These are phyloP conservation scores for Alternaria infectoria DNA, from an alignment of 2,329 filamentous ascomycete species.

Conservation along the genomic window DNA sequence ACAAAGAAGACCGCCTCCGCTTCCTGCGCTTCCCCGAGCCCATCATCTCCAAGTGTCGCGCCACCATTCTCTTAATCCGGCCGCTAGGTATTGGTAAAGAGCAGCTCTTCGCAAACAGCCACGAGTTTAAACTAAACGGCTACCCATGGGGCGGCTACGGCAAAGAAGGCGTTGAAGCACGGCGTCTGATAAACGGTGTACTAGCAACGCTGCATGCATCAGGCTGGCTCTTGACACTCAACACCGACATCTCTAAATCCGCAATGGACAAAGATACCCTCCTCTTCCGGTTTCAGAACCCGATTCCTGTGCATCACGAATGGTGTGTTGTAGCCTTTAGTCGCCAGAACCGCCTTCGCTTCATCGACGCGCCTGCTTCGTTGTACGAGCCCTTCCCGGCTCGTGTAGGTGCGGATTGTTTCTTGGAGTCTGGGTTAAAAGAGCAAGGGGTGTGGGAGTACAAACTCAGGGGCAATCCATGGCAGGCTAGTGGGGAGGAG, in stretches of 20 bases:
- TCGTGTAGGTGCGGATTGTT: slow-evolving; percentile 15
- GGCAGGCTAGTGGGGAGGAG: slow-evolving; percentile 38
- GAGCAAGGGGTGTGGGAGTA: slow-evolving; percentile 34
- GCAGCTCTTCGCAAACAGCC: slow-evolving; percentile 39
- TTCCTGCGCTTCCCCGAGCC: slow-evolving; percentile 44
- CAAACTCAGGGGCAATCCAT: slow-evolving; percentile 46
- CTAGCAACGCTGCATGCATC: slow-evolving; percentile 27
- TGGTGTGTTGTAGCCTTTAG: slow-evolving; percentile 49
- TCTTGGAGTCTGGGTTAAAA: slow-evolving; percentile 9
- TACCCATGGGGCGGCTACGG: slow-evolving; percentile 44
- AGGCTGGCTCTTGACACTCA: slow-evolving; percentile 49
- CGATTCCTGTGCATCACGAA: slow-evolving; percentile 43
- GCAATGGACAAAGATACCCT: slow-evolving; percentile 37
- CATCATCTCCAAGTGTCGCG: slow-evolving; percentile 36
- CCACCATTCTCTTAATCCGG: slow-evolving; percentile 32
- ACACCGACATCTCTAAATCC: slow-evolving; percentile 21
- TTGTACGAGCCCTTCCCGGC: slow-evolving; percentile 12
- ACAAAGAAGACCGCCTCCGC: slow-evolving; percentile 35
- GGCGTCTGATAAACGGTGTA: slow-evolving; percentile 41
- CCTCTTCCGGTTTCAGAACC: slow-evolving; percentile 47
- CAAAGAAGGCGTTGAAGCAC: slow-evolving; percentile 36
- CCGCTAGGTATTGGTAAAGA: slow-evolving; percentile 39
- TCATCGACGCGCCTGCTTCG: slow-evolving; percentile 38
- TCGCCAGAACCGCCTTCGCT: slow-evolving; percentile 31
- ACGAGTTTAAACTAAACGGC: slow-evolving; percentile 49